Base-by-base conservation (phyloP, 352 stramenopile genomes). In the Phytophthora europaea region DNA sequence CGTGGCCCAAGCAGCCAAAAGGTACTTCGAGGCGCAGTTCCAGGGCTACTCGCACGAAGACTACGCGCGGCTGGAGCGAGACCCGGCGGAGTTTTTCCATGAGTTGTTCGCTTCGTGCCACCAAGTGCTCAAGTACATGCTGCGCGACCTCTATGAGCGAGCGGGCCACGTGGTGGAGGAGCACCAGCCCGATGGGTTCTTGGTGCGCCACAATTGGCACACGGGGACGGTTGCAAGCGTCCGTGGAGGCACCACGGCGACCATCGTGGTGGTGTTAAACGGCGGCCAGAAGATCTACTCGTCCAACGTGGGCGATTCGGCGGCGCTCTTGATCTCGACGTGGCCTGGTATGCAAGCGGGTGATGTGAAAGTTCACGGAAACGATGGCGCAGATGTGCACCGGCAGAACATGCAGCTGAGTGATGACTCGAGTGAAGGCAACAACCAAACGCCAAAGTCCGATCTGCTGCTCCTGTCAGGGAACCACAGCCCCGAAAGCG, bases 231-330 rank as follows among this genome's bases (percentile, higher is more conserved):
- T 79, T n/a, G 74, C 83, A 6, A 97, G 92, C 59, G 84, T 97
- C 34, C 94, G 97, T n/a, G 94, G 94, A 9, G 94, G 94, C 53
- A 97, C 93, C 28, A 97, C 88, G 0, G 92, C 88, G 23, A 96
- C 90, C 1, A 63, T 98, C 16, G 82, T 95, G 1, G 91, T 96
- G 20, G 61, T 98, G 6, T 69, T 96, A 7, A 82, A 88, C 36
- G 83, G 87, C 18, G 84, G 82, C 8, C 68, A 73, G n/a, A 89
- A 89, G 65, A 85, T 96, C 28, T 77, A 98, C 26, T 79, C 85
- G 16, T 85, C 89, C 2, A 97, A 97, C 65, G 91, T 97, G 6
- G 92, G 92, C 20, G 91, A 98, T 72, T 96, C 89, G 22, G 62
- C 73, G 8, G 84, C 73, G 8, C 45, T 95, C 33, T 20, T 97